phyloP scores from a whole-genome alignment of 345 rosid species.

The Euphorbia pulcherrima region DNA sequence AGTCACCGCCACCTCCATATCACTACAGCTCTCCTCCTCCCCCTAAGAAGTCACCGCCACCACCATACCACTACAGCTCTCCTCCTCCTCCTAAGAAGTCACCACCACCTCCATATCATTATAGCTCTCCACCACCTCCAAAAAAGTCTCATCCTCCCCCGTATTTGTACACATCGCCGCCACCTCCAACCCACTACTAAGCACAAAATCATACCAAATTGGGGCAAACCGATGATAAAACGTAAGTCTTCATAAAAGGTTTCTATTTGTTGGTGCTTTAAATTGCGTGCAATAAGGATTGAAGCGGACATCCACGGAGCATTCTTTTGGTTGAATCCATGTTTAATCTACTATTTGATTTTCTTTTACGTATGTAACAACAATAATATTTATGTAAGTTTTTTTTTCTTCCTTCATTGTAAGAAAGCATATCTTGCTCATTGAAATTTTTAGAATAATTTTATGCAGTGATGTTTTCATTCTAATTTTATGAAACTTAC shows the following conservation, averaged over 20 bases:
- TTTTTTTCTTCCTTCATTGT: no score
- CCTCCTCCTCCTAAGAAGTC: neutral
- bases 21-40: constrained; percentile 9
- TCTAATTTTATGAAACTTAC: no score
- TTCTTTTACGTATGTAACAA: no score
- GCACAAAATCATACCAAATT: neutral
- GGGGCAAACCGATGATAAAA: neutral
- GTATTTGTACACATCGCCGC: constrained; percentile 12
- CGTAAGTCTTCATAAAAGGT: neutral
- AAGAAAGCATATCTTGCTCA: no score
- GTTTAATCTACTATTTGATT: neutral
- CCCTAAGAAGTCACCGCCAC: neutral
- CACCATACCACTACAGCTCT: neutral
- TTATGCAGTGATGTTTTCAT: no score
- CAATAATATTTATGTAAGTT: no score
- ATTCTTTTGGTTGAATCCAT: neutral
- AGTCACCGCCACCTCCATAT: neutral
- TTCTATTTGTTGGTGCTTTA: no score
- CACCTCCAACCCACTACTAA: constrained; percentile 7
- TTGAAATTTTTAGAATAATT: no score
- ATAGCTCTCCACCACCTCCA: constrained; percentile 1
- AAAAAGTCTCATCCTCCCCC: neutral
- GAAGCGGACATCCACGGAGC: neutral
- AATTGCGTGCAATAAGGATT: neutral
- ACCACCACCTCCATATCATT: constrained; percentile 3